Percentiles rank a stretch among this genome's conserved stretches.
Conservation (phyloP, 495 filamentous ascomycete genomes). For the Penicillium coprophilum region DNA sequence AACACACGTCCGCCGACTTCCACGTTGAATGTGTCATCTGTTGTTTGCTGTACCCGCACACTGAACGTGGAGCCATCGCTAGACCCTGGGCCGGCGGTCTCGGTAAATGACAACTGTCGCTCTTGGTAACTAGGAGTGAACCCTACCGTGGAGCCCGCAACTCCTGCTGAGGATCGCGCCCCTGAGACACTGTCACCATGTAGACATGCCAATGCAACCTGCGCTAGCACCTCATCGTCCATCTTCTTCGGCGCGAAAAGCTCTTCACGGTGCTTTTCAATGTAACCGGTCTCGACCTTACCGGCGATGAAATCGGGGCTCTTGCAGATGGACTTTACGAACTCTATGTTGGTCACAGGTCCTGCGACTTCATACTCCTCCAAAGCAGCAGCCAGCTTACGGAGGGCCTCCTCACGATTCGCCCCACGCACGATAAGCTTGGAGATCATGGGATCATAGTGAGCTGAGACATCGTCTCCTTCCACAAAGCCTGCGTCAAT, state of each 20-base stretch:
- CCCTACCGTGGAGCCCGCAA: conserved; percentile 44
- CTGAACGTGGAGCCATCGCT: conserved; percentile 47
- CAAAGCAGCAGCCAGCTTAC: conserved; percentile 77
- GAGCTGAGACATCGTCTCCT: conserved; percentile 90
- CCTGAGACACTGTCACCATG: conserved; percentile 35
- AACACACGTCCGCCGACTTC: conserved; percentile 55
- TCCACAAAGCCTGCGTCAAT: conserved; percentile 91
- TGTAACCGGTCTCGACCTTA: conserved; percentile 94
- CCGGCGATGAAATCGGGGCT: conserved; percentile 81
- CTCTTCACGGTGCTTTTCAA: conserved; percentile 78
- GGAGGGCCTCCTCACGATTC: conserved; percentile 75
- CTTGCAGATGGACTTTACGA: conserved; percentile 80
- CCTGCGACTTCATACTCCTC: conserved; percentile 92
- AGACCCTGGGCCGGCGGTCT: conserved; percentile 25
- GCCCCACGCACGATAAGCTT: conserved; percentile 91
- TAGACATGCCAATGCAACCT: conserved; percentile 76
- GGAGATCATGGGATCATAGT: conserved; percentile 98
- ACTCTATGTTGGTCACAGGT: conserved; percentile 93
- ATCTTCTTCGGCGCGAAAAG: conserved; percentile 59
- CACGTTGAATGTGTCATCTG: conserved; percentile 62
- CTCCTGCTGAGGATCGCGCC: conserved; percentile 20
- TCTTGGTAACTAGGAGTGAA: conserved; percentile 55
- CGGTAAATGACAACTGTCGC: conserved; percentile 55
- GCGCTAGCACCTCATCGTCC: conserved; percentile 68
- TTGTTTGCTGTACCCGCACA: conserved; percentile 67